phyloP scores from a whole-genome alignment of 2,329 filamentous ascomycete species.

The Zopfia rhizophila region DNA sequence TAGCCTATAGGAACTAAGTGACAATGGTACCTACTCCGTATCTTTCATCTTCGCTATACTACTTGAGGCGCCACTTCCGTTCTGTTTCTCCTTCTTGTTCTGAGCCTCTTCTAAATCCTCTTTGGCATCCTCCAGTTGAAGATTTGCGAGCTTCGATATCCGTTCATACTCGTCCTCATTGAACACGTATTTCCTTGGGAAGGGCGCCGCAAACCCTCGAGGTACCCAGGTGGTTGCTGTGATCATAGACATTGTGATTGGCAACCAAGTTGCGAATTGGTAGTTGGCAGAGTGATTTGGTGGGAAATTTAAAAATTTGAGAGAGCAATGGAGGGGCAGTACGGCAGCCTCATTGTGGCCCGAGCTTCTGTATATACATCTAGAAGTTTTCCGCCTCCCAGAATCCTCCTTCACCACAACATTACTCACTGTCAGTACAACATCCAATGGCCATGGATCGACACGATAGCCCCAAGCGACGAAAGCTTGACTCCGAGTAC shows the following conservation, averaged over 20 bases:
- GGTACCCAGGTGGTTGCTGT: conserved; percentile 65
- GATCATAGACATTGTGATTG: conserved; percentile 66
- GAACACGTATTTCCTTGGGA: conserved; percentile 61
- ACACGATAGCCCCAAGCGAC: conserved; percentile 69
- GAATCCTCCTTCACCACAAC: not conserved
- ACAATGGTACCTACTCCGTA: conserved; percentile 23
- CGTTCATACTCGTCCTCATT: conserved; percentile 63
- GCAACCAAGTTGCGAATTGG: too few species aligned
- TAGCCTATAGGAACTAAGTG: conserved; percentile 13
- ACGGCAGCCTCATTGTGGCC: conserved; percentile 32
- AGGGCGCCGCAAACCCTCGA: conserved; percentile 61
- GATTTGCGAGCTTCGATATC: conserved; percentile 62
- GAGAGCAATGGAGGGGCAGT: conserved; percentile 2
- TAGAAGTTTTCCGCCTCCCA: too few species aligned
- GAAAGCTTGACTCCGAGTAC: conserved; percentile 72
- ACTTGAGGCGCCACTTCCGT: conserved; percentile 39
- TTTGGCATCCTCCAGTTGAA: conserved; percentile 89
- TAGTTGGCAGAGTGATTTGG: conserved; percentile 1
- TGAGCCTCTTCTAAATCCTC: conserved; percentile 74
- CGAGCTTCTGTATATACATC: conserved; percentile 35
- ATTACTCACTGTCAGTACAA: not conserved
- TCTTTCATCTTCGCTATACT: conserved; percentile 29
- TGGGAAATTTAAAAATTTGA: conserved; percentile 9
- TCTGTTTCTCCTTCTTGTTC: conserved; percentile 55
- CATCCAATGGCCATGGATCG: conserved; percentile 43